phyloP scores from a whole-genome alignment of 2,329 filamentous ascomycete species.

The Ceratocystiopsis minuta region DNA sequence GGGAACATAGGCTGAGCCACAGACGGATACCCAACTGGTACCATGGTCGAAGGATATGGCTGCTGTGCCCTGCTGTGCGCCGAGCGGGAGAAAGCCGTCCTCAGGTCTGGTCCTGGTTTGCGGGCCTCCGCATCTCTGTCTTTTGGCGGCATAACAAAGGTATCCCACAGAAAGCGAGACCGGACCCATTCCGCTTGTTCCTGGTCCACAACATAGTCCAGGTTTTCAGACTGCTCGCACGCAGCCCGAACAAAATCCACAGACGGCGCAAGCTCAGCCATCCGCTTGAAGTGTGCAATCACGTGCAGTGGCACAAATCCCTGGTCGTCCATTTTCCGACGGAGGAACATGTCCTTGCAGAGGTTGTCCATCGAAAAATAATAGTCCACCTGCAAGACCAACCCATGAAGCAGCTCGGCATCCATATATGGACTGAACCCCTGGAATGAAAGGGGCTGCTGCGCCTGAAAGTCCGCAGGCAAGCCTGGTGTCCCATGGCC shows the following conservation, averaged over 20 bases:
- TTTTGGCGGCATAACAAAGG: constrained; percentile 56
- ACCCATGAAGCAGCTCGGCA: constrained; percentile 17
- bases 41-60: constrained; percentile 11
- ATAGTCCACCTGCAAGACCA: constrained; percentile 53
- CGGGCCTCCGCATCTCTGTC: constrained; percentile 58
- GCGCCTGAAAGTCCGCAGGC: constrained; percentile 6
- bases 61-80: constrained; percentile 12
- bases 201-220: constrained; percentile 59
- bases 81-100: constrained; percentile 13
- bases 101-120: constrained; percentile 41
- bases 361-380: constrained; percentile 96
- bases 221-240: constrained; percentile 49
- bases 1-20: constrained; percentile 11
- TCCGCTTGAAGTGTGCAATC: constrained; percentile 73
- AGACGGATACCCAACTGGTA: constrained; percentile 14
- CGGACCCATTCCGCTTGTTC: constrained; percentile 68
- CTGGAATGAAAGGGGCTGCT: constrained; percentile 1
- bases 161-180: constrained; percentile 55
- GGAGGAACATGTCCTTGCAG: constrained; percentile 78
- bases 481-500: constrained; percentile 4
- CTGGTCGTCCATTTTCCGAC: constrained; percentile 85
- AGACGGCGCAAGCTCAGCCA: constrained; percentile 55
- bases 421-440: constrained; percentile 4
- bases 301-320: constrained; percentile 72
- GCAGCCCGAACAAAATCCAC: constrained; percentile 56